Evolutionary conservation across 1,139 yeast genomes (phyloP).

Genomic region (Lipomyces yarrowii): DNA sequence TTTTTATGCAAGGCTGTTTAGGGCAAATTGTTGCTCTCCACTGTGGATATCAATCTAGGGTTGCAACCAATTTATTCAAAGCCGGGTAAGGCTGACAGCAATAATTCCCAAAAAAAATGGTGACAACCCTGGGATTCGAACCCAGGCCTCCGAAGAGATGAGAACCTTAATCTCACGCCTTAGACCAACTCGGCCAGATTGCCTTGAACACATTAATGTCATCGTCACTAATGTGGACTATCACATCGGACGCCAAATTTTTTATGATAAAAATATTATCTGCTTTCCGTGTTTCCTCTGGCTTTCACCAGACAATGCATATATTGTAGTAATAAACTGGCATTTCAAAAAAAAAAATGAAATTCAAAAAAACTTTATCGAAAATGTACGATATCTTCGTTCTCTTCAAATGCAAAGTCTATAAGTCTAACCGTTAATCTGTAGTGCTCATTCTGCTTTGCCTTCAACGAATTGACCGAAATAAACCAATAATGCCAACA

Average conservation of each 20-base stretch:
- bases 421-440: no score
- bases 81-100: not conserved
- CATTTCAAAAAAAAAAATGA: not conserved
- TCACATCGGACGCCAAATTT: no score
- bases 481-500: not conserved
- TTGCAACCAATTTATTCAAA: not conserved
- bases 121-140: conserved; percentile 67
- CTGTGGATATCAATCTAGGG: not conserved
- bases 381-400: no score
- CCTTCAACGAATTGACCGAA: not conserved
- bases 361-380: no score
- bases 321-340: no score
- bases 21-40: not conserved
- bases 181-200: conserved; percentile 37
- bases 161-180: conserved; percentile 69
- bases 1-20: not conserved
- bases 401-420: no score
- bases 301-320: no score
- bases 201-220: no score
- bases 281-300: no score
- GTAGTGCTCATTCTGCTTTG: not conserved
- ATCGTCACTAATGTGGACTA: no score
- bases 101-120: conserved; percentile 38
- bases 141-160: conserved; percentile 70
- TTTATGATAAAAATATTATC: no score